These are phyloP conservation scores for Maudiozyma saulgeensis DNA, from an alignment of 805 yeast species.

Conservation along the genomic window DNA sequence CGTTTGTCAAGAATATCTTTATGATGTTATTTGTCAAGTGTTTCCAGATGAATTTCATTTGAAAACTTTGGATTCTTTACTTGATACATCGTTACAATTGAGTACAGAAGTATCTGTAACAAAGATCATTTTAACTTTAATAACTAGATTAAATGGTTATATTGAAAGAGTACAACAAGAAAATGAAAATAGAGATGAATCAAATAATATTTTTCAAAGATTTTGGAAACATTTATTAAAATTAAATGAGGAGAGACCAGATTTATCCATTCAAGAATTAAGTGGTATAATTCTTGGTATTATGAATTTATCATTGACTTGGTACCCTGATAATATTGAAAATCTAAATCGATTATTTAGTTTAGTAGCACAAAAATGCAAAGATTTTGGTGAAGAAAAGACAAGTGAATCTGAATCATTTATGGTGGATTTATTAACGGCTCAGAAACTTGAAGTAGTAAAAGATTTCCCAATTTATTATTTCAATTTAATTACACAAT, in stretches of 20 bases:
- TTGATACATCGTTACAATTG: constrained; percentile 56
- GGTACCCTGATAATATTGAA: constrained; percentile 51
- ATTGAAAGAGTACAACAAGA: constrained; percentile 8
- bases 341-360: constrained; percentile 55
- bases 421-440: constrained; percentile 13
- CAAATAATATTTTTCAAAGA: constrained; percentile 39
- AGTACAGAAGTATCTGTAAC: constrained; percentile 63
- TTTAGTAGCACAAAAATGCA: constrained; percentile 37
- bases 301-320: constrained; percentile 51
- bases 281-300: constrained; percentile 58
- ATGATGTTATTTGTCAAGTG: constrained; percentile 87
- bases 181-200: neutral
- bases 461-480: constrained; percentile 4
- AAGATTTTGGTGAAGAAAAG: constrained; percentile 25
- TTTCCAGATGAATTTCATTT: constrained; percentile 91
- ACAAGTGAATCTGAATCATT: constrained; percentile 13
- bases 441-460: constrained; percentile 6
- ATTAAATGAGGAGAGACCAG: constrained; percentile 49
- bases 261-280: constrained; percentile 56
- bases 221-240: constrained; percentile 59
- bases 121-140: constrained; percentile 56
- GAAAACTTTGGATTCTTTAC: constrained; percentile 55
- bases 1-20: constrained; percentile 82
- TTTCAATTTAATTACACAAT: constrained; percentile 15
- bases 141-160: constrained; percentile 46